Percentiles rank a stretch among this genome's conserved stretches.
These are phyloP conservation scores for Cladosporium austrohemisphaericum DNA, from an alignment of 2,329 filamentous ascomycete genomes.

Conservation along the genomic window DNA sequence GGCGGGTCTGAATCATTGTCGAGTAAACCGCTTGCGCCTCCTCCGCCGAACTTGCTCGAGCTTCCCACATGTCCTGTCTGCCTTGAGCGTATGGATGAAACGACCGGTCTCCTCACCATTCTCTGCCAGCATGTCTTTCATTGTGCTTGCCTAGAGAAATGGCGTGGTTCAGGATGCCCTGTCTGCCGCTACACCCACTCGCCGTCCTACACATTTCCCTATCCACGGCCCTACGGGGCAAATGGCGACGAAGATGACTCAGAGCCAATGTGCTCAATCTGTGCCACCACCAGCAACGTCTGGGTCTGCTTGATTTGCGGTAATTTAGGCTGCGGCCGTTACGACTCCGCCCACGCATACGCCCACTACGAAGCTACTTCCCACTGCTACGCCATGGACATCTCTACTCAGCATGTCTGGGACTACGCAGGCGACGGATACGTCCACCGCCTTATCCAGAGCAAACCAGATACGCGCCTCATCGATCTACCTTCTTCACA, in stretches of 20 bases:
- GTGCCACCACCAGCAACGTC: constrained; percentile 74
- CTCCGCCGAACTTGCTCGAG: constrained; percentile 81
- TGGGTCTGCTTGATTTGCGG: constrained; percentile 97
- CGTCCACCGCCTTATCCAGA: constrained; percentile 91
- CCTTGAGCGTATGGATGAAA: constrained; percentile 96
- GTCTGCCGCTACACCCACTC: constrained; percentile 87
- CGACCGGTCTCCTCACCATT: constrained; percentile 89
- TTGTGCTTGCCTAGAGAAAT: constrained; percentile 91
- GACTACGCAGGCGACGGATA: constrained; percentile 95
- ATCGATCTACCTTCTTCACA: constrained; percentile 70
- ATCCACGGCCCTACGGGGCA: constrained; percentile 30
- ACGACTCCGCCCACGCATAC: constrained; percentile 92
- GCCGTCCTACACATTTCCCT: constrained; percentile 38
- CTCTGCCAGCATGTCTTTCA: constrained; percentile 98
- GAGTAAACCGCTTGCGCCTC: constrained; percentile 63
- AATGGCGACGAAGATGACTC: constrained; percentile 44
- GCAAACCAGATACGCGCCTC: constrained; percentile 72
- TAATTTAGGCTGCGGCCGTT: constrained; percentile 86
- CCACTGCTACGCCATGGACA: constrained; percentile 89
- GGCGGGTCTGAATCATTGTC: constrained; percentile 34
- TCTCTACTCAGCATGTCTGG: constrained; percentile 94
- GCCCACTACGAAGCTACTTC: constrained; percentile 86
- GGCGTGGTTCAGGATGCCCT: constrained; percentile 89
- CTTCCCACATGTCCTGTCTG: constrained; percentile 95
- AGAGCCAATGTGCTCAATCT: constrained; percentile 74